Base-by-base conservation (phyloP, 495 filamentous ascomycete genomes). In the Chaetomium tenue region DNA sequence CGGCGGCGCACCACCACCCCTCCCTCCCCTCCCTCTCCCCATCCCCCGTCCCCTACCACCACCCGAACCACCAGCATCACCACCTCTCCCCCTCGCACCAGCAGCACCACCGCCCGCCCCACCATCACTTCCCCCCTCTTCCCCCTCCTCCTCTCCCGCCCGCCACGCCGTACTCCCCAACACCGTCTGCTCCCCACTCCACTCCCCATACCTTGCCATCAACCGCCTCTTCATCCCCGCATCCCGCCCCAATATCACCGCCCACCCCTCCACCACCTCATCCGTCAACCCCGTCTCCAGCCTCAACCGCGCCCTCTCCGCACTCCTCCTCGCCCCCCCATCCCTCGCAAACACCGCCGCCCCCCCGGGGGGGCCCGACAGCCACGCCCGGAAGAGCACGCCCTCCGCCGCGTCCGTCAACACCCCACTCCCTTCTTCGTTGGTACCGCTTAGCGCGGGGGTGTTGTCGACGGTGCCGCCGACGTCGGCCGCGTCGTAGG, bases 221-320 rank as follows among this genome's bases (percentile, higher is more conserved):
- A 97, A 72, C 66, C 81, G 79, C 63, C 83, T 79, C 71, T 87
- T 73, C 53, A 87, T 79, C 65, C 82, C 81, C n/a, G 87, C 83
- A 68, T 95, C 88, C 28, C 93, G 79, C 8, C 73, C 71, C 2
- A 96, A 71, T 91, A 98, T 96, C 26, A 96, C 75, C 3, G 82
- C 90, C 92, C 92, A 98, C 16, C 94, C 94, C 73, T 98, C 94
- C 50, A 98, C 90, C 8, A 87, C 88, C 73, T 98, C 94, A 66
- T 98, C 93, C 1, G 91, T 94, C 90, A 95, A 89, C 11, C 87
- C 89, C 13, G 91, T 96, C 66, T 91, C 87, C 18, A 81, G 81
- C 68, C 87, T 91, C 47, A 98, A 75, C n/a, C 78, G 77, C 7
- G 70, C 75, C 58, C 94, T 78, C 2, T 83, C 76, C 42, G 83